Base-by-base conservation (phyloP, 2,329 filamentous ascomycete genomes). In the Domatiomyces catenatus region DNA sequence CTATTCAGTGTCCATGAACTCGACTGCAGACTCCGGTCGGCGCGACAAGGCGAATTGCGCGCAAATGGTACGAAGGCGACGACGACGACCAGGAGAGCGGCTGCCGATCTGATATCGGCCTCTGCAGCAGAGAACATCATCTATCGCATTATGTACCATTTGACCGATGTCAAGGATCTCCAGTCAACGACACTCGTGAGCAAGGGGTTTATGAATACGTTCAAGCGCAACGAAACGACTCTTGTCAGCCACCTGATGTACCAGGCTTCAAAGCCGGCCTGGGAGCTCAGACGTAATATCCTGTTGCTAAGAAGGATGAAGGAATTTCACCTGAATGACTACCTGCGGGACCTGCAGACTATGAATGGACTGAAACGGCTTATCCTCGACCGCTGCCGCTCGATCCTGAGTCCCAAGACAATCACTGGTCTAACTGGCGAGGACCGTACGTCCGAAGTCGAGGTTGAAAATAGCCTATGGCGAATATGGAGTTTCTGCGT, bases 401-500 rank as follows among this genome's bases (percentile, higher is more conserved):
- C 72, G 0, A 76, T 77, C 53, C 66, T 80, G 24, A 75, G 77
- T 7, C 70, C 69, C 1, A 75, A 78, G 50, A 80, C 78, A 0
- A 68, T 75, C 5, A 64, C 66, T 19, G 76, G 75, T 1, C 67
- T 82, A 2, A 66, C 71, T 1, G 74, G 72, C 3, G 62, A 68
- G 18, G 68, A 71, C 44, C 32, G 10, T 2, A 4, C 7, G 2
- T 39, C 10, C 15, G 65, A 69, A 7, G 57, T 62, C 2, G 72
- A 77, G 51, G 69, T 81, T 22, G 75, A 81, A 51, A 72, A 80
- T 61, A 78, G 79, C 0, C 71, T 82, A 46, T 82, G 77, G 76
- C 74, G 79, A 1, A 75, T 83, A 26, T 81, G 79, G 78, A 79
- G 74, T 0, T 83, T 82, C 63, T 81, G 78, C 62, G 73, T 72